Conservation (phyloP, 2,329 filamentous ascomycete genomes). For the Davidsoniella eucalypti region DNA sequence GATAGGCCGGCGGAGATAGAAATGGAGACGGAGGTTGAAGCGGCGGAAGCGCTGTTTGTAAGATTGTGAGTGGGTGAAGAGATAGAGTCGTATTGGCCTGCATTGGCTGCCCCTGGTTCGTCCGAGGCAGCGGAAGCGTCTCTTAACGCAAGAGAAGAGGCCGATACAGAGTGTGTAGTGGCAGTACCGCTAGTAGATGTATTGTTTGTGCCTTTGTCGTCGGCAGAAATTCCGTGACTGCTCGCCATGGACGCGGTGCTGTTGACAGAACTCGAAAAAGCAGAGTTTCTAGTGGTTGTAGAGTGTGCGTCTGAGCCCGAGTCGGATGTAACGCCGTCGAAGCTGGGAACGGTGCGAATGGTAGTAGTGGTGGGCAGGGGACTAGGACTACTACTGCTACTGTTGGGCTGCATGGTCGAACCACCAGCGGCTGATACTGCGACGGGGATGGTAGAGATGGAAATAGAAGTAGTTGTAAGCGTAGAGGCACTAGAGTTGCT, state of each 20-base stretch:
- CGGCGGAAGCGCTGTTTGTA: not conserved
- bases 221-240: slow-evolving; percentile 18
- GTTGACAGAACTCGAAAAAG: slow-evolving; percentile 38
- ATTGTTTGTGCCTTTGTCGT: slow-evolving; percentile 12
- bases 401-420: slow-evolving; percentile 17
- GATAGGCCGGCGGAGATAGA: not conserved
- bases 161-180: not conserved
- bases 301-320: slow-evolving; percentile 25
- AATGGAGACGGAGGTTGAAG: not conserved
- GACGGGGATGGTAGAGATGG: not conserved
- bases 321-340: slow-evolving; percentile 30
- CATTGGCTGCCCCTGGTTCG: not conserved
- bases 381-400: slow-evolving; percentile 8
- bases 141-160: not conserved
- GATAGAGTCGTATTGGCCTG: not conserved
- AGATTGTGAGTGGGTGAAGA: not conserved
- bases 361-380: slow-evolving; percentile 21
- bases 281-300: slow-evolving; percentile 27
- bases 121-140: not conserved
- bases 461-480: not conserved
- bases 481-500: no score
- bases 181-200: not conserved
- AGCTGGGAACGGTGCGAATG: slow-evolving; percentile 40
- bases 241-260: slow-evolving; percentile 32
- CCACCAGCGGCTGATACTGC: slow-evolving; percentile 8